These are phyloP conservation scores for Fusarium lateritium DNA, from an alignment of 2,329 filamentous ascomycete genomes.

Conservation along the genomic window DNA sequence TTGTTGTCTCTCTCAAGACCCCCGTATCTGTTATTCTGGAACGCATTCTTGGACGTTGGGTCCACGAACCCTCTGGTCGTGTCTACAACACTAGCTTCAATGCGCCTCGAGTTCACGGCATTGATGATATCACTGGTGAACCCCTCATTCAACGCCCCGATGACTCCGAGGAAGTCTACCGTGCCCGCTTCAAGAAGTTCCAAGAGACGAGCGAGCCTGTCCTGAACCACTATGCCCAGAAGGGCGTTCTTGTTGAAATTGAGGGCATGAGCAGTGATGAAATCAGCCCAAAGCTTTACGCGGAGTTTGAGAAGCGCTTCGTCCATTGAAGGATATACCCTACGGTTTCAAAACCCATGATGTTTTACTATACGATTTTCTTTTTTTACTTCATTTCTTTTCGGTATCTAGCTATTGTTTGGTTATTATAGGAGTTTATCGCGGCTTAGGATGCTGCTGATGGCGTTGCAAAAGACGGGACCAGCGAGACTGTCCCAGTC, in stretches of 20 bases:
- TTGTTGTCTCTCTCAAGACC: slow-evolving; percentile 89
- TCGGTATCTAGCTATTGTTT: slow-evolving; percentile 21
- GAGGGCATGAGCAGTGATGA: slow-evolving; percentile 93
- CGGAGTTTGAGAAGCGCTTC: slow-evolving; percentile 86
- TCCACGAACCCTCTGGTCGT: slow-evolving; percentile 90
- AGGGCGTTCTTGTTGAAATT: slow-evolving; percentile 88
- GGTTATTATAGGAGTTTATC: slow-evolving; percentile 42
- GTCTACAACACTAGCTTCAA: slow-evolving; percentile 98
- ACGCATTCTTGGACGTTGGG: slow-evolving; percentile 92
- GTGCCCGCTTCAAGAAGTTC: slow-evolving; percentile 84
- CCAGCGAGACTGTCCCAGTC: slow-evolving; percentile 22
- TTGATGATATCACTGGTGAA: slow-evolving; percentile 94
- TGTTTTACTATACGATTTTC: slow-evolving; percentile 22
- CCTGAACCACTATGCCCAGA: slow-evolving; percentile 88
- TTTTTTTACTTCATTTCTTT: slow-evolving; percentile 32
- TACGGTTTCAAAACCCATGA: slow-evolving; percentile 23
- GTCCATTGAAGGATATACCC: slow-evolving; percentile 45
- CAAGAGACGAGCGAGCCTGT: slow-evolving; percentile 88
- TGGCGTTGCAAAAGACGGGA: slow-evolving; percentile 38
- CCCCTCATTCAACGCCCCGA: slow-evolving; percentile 85
- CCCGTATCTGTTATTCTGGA: slow-evolving; percentile 89
- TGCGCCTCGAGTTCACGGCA: slow-evolving; percentile 82
- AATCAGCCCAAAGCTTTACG: slow-evolving; percentile 90
- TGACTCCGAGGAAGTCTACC: slow-evolving; percentile 90
- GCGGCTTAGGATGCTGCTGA: slow-evolving; percentile 45